phyloP scores from a whole-genome alignment of 768 basidiomycete species.

The Auricularia auricula-judae region DNA sequence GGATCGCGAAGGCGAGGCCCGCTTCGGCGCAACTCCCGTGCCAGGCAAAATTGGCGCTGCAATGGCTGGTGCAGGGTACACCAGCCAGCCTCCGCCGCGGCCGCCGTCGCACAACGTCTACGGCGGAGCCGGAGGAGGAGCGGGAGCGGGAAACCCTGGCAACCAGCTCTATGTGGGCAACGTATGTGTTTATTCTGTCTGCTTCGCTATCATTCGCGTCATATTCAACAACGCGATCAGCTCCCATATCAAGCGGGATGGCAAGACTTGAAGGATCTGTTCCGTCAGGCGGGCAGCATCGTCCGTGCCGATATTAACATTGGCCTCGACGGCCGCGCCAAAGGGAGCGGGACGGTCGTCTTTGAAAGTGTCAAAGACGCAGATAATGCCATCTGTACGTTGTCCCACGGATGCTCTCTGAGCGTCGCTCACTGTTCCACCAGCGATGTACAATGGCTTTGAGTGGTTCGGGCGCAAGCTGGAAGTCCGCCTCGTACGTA shows the following conservation, averaged over 20 bases:
- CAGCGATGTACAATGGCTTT: slow-evolving; percentile 94
- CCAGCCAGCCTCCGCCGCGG: slow-evolving; percentile 72
- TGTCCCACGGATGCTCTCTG: not conserved
- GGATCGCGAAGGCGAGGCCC: slow-evolving; percentile 95
- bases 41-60: slow-evolving; percentile 95
- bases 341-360: slow-evolving; percentile 95
- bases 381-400: slow-evolving; percentile 79
- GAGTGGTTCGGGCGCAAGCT: slow-evolving; percentile 95
- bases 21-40: slow-evolving; percentile 91
- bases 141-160: slow-evolving; percentile 45
- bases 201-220: not conserved
- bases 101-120: slow-evolving; percentile 74
- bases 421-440: slow-evolving; percentile 2
- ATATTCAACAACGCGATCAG: slow-evolving; percentile 28
- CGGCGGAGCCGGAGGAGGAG: slow-evolving; percentile 16
- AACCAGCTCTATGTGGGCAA: slow-evolving; percentile 91
- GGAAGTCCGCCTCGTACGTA: slow-evolving; percentile 84
- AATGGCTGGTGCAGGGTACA: slow-evolving; percentile 82
- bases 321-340: slow-evolving; percentile 83
- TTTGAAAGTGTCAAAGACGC: slow-evolving; percentile 90
- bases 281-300: slow-evolving; percentile 91
- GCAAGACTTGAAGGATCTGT: slow-evolving; percentile 97
- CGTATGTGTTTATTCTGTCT: slow-evolving; percentile 31
- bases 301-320: slow-evolving; percentile 94
- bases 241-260: slow-evolving; percentile 95